Conservation (phyloP, 2,329 filamentous ascomycete species). For the Neoascochyta sp. region DNA sequence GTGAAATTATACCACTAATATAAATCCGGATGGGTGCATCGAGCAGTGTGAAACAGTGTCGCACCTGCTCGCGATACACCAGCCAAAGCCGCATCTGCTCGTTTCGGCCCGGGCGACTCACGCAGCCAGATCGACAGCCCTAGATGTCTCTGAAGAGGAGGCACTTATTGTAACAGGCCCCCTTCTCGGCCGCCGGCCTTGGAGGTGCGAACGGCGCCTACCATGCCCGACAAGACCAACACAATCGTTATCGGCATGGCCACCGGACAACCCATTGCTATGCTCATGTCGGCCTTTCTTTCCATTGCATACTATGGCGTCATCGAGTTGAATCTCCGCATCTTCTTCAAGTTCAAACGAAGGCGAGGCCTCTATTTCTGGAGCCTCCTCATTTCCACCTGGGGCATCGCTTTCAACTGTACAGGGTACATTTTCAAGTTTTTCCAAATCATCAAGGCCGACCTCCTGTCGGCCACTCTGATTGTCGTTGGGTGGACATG, state of each 20-base stretch:
- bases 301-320: conserved; percentile 28
- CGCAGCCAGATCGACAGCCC: too few relatives aligned
- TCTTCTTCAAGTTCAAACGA: conserved; percentile 44
- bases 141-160: too few relatives aligned
- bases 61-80: too few relatives aligned
- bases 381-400: conserved; percentile 41
- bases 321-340: conserved; percentile 10
- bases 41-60: too few relatives aligned
- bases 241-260: background rate
- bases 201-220: too few relatives aligned
- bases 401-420: conserved; percentile 43
- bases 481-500: conserved; percentile 48
- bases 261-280: background rate
- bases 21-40: too few relatives aligned
- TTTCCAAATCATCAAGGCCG: conserved; percentile 3
- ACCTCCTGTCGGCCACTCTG: conserved; percentile 40
- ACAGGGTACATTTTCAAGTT: conserved; percentile 44
- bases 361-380: conserved; percentile 46
- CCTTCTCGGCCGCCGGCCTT: too few relatives aligned
- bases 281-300: conserved; percentile 8
- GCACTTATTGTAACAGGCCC: too few relatives aligned
- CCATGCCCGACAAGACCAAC: background rate
- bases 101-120: too few relatives aligned
- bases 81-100: too few relatives aligned
- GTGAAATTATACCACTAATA: too few relatives aligned